Base-by-base conservation (phyloP, 805 yeast genomes). In the Yamadazyma sp. region DNA sequence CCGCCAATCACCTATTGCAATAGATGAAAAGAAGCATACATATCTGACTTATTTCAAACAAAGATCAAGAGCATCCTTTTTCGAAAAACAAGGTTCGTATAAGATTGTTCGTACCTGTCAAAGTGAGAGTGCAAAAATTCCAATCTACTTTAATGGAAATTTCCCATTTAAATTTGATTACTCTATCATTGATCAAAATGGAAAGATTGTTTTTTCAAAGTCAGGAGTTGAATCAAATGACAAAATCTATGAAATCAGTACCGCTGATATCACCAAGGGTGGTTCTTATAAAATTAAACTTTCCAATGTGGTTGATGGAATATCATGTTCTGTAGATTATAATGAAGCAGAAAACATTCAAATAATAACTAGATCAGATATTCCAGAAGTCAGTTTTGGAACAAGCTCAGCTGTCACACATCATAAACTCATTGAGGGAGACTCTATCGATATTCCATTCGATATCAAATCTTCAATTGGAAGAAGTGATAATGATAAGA, bases 161-260 rank as follows among this genome's bases (percentile, higher is more conserved):
- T 75, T 83, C 0, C 98, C 98, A 4, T 86, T 82, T 47, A 63
- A 73, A 2, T 66, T 93, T 35, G 69, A 66, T 15, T 89, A 88
- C 57, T 84, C 79, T 35, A 62, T 91, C 15, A 56, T 82, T 13
- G 82, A 81, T 35, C 58, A 62, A 5, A 24, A 25, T 19, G 36
- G 35, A 4, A 34, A 33, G 22, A 10, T 13, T 4, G 31, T 44
- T 2, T 12, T 24, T 2, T 15, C 30, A 4, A 34, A 23, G 26
- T 14, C 14, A 3, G 26, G 23, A 7, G 37, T 31, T 15, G 29
- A 22, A 21, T 27, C 40, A 7, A 27, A 31, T 9, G 15, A 20
- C 1, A n/a, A 11, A 2, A 13, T 29, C 4, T 41, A 47, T 39
- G 21, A 35, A 67, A 27, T 70, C 78, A 29, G 55, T 7, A 75